Evolutionary conservation across 23 red algal species (phyloP).

Genomic region (Agarophyton chilense): DNA sequence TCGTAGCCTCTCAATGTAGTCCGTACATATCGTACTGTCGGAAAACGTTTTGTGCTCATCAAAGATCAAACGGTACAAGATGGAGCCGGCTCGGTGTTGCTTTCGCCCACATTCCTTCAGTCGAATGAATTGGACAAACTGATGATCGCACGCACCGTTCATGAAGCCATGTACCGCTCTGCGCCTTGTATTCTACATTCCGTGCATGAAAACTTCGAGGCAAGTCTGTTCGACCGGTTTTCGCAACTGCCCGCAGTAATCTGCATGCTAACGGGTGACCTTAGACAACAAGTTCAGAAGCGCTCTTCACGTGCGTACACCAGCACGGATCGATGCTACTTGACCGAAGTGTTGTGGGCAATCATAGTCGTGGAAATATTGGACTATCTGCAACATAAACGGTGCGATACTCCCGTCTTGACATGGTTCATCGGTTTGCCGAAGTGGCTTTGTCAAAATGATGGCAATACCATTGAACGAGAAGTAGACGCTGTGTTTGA

Average conservation of each 20-base stretch:
- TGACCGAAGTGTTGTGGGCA: slow-evolving; percentile 47
- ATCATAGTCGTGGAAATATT: slow-evolving; percentile 34
- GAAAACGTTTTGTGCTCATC: slow-evolving; percentile 52
- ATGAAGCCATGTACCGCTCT: slow-evolving; percentile 39
- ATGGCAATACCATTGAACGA: slow-evolving; percentile 21
- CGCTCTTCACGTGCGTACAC: slow-evolving; percentile 1
- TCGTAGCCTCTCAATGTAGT: slow-evolving; percentile 44
- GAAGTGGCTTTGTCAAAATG: slow-evolving; percentile 48
- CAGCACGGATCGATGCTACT: slow-evolving; percentile 24
- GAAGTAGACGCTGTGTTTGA: slow-evolving; percentile 42
- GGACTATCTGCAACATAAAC: slow-evolving; percentile 47
- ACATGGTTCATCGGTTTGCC: slow-evolving; percentile 45
- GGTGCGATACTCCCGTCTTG: slow-evolving; percentile 19
- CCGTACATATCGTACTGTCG: slow-evolving; percentile 23
- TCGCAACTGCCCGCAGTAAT: slow-evolving; percentile 31
- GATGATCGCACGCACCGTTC: slow-evolving; percentile 25
- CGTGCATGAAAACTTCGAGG: slow-evolving; percentile 16
- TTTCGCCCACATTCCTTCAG: slow-evolving; percentile 17
- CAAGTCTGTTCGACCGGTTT: slow-evolving; percentile 19
- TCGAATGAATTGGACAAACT: slow-evolving; percentile 38
- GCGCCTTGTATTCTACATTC: slow-evolving; percentile 44
- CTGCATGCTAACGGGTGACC: slow-evolving; percentile 36
- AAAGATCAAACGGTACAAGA: slow-evolving; percentile 53
- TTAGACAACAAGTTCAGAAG: slow-evolving; percentile 27
- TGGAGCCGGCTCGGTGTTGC: slow-evolving; percentile 25